These are phyloP conservation scores for Globisporangium nunn DNA, from an alignment of 352 stramenopile genomes.

Conservation along the genomic window DNA sequence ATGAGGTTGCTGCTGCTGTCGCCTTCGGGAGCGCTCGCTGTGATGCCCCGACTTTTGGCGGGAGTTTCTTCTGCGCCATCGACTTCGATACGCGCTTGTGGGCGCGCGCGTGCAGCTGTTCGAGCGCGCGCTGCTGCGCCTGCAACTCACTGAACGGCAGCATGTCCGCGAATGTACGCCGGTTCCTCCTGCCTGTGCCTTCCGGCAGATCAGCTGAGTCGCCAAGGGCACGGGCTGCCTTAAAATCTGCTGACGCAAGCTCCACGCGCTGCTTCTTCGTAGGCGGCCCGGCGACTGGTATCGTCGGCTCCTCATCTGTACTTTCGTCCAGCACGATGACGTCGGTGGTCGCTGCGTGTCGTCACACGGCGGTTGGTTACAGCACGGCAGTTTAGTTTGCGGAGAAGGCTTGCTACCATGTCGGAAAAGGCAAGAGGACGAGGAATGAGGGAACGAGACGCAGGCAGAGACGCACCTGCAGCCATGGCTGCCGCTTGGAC, in stretches of 20 bases:
- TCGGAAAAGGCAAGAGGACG: not conserved
- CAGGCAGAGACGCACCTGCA: not conserved
- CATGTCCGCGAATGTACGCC: constrained; percentile 25
- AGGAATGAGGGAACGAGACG: not conserved
- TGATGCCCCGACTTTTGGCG: not conserved
- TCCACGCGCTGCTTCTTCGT: constrained; percentile 10
- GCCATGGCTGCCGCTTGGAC: not conserved
- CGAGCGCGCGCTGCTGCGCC: constrained; percentile 46
- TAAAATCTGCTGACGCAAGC: not conserved
- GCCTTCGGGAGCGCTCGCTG: not conserved
- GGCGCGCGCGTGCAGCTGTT: constrained; percentile 15
- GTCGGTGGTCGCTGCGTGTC: constrained; percentile 4
- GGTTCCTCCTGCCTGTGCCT: constrained; percentile 3
- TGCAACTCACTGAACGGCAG: constrained; percentile 59
- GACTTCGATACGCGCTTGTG: constrained; percentile 15
- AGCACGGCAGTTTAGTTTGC: not conserved
- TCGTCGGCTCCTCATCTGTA: constrained; percentile 26
- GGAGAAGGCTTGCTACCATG: not conserved
- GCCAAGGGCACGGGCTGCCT: not conserved
- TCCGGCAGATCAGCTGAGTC: not conserved
- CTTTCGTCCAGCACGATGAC: constrained; percentile 49
- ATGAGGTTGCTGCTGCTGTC: not conserved
- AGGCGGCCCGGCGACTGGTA: not conserved
- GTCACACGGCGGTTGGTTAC: not conserved
- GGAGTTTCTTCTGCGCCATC: not conserved